Base-by-base conservation (phyloP, 768 basidiomycete species). In the Pulveroboletus frians region DNA sequence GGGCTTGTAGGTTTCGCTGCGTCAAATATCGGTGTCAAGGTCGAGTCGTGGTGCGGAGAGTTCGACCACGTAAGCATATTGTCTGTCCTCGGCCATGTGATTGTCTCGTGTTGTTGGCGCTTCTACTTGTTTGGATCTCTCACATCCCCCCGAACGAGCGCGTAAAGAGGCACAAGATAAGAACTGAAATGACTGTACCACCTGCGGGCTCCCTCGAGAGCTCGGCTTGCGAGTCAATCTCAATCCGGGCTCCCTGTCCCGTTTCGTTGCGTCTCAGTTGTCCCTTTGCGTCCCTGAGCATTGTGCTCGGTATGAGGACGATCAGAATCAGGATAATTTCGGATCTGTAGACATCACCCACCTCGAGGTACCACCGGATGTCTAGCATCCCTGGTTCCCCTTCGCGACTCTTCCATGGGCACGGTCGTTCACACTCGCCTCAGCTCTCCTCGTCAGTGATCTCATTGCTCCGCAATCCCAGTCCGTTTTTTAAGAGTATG, bases 121-220 rank as follows among this genome's bases (percentile, higher is more conserved):
- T 41, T 29, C 23, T 4, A 2, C 14, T 15, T 23, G 13, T 21
- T 67, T 67, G 15, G 67, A 69, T 39, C 5, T 61, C 30, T 69
- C 61, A 56, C 4, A 53, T 75, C 10, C 65, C 71, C 41, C 60
- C 78, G 50, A 69, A 73, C 43, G 70, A 74, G 51, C 65, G 74
- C 47, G 69, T 70, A 3, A 64, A 62, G 52, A 60, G 70, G 32
- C 53, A 61, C 69, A 49, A 66, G 61, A 39, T 66, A 54, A 40
- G 73, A 69, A 49, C 71, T 41, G 69, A 72, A 9, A 20, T 32
- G 42, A 53, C 51, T n/a, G 53, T 61, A 9, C 52, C 23, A 26
- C 23, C 59, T 0, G 15, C 52, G 6, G 49, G 37, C n/a, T 39
- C 54, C 29, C 51, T 64, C 8, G 27, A 65, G 70, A 50, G 50